A percentile compares a stretch with the other conserved stretches of the same genome.
These are phyloP conservation scores for Eucalyptus paniculata DNA, from an alignment of 345 rosid genomes.

Conservation along the genomic window DNA sequence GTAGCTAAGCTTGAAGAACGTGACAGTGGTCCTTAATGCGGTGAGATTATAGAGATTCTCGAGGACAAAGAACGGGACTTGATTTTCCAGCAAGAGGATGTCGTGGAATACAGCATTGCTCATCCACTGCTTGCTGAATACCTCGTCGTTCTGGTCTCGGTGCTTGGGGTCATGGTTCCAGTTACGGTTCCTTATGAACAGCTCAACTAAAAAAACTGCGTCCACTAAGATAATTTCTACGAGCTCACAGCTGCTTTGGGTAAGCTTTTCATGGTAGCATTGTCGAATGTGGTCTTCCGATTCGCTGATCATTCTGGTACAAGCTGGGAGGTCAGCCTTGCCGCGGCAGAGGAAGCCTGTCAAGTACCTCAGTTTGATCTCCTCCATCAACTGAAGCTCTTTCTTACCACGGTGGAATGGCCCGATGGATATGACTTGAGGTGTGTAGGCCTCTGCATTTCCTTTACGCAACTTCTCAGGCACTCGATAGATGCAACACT, in stretches of 20 bases:
- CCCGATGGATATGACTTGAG: neutral
- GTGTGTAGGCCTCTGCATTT: neutral
- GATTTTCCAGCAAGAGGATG: neutral
- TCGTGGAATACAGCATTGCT: neutral
- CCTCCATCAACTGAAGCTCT: conserved; percentile 2
- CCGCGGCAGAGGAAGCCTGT: conserved; percentile 1
- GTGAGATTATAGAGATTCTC: neutral
- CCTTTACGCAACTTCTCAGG: neutral
- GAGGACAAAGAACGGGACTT: neutral
- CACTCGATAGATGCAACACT: neutral
- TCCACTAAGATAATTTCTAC: conserved; percentile 19
- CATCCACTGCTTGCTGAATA: neutral
- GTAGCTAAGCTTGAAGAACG: neutral
- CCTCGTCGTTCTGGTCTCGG: neutral
- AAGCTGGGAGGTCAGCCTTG: neutral
- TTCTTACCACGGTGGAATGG: conserved; percentile 1
- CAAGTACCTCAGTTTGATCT: conserved; percentile 13
- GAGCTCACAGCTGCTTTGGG: neutral
- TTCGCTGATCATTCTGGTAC: neutral
- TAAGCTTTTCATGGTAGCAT: conserved; percentile 10
- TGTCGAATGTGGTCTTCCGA: conserved; percentile 3
- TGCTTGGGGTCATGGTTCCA: neutral
- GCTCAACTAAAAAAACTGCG: conserved; percentile 14
- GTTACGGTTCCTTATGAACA: conserved; percentile 1
- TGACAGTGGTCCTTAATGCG: neutral